Conservation (phyloP, 2,329 filamentous ascomycete genomes). For the Leptoxyphium fumago region DNA sequence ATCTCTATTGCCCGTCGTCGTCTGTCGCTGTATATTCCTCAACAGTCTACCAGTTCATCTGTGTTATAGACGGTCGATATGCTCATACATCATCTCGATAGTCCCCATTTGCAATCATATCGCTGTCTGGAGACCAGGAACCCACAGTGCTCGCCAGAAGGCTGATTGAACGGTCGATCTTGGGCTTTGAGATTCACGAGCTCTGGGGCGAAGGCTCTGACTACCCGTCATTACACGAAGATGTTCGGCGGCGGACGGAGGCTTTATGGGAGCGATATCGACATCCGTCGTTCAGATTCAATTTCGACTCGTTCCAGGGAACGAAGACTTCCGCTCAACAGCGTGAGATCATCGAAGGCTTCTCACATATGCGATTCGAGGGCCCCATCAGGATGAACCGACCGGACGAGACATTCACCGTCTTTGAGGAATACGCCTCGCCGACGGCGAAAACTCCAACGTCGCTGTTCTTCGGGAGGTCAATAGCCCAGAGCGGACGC, state of each 20-base stretch:
- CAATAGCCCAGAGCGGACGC: slow-evolving; percentile 51
- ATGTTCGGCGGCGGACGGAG: slow-evolving; percentile 44
- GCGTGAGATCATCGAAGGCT: slow-evolving; percentile 64
- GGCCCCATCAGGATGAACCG: slow-evolving; percentile 65
- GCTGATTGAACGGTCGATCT: slow-evolving; percentile 62
- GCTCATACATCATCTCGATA: slow-evolving; percentile 23
- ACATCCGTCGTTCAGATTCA: slow-evolving; percentile 62
- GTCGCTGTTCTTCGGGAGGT: slow-evolving; percentile 56
- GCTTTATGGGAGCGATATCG: slow-evolving; percentile 54
- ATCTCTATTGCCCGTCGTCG: too few species aligned
- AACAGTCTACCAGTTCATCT: background rate
- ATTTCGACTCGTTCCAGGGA: slow-evolving; percentile 67
- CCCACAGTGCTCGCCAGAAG: slow-evolving; percentile 38
- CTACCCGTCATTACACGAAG: slow-evolving; percentile 53
- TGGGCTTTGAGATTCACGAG: slow-evolving; percentile 73
- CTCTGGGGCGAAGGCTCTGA: slow-evolving; percentile 65
- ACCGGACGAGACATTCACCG: slow-evolving; percentile 58
- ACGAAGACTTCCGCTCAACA: slow-evolving; percentile 50
- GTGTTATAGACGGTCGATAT: background rate
- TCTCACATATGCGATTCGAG: slow-evolving; percentile 61
- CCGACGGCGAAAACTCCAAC: slow-evolving; percentile 38
- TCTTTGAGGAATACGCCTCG: slow-evolving; percentile 66
- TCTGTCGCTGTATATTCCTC: too few species aligned
- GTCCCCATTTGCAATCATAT: slow-evolving; percentile 77
- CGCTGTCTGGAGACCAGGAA: slow-evolving; percentile 28